Base-by-base conservation (phyloP, 441 rosid genomes). In the Pelargonium myrrhifolium region DNA sequence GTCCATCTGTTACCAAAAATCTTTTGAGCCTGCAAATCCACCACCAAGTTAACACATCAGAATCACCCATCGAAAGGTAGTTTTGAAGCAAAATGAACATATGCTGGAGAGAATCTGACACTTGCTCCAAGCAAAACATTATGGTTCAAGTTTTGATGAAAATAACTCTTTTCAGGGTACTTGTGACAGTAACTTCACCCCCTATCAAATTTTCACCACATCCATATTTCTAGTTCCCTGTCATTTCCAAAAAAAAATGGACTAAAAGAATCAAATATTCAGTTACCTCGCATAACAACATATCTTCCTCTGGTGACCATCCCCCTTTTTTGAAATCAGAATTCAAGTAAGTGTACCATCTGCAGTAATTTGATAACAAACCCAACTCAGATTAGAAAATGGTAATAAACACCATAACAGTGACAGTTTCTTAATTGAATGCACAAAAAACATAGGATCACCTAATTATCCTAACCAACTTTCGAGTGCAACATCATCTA, bases 301-400 rank as follows among this genome's bases (percentile, higher is more conserved):
- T 69, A 73, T 94, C 99, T 86, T 94, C 99, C 76, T 91, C 97
- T 10, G 96, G 97, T 42, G 99, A 87, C 99, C 99, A 94, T 64
- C 96, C 56, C 96, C 99, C 99, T 74, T 93, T 94, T 84, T 91
- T 94, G 90, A 94, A 94, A 80, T 94, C 97, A 61, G 97, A 88
- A 78, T 89, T 94, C 68, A 94, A 77, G 69, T 94, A 94, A 64
- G 99, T 91, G 72, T 86, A 91, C 99, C 99, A 94, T 83, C 99
- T 94, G 79, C 72, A 76, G 10, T 14, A 64, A 58, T 53, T 53
- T 53, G 59, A 18, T 53, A 7, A 49, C 59, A 53, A 18, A 53
- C 24, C 22, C 59, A 53, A 53, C 22, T 53, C 59, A 53, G 59
- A 17, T 0, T 6, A 53, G 10, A 53, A 53, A 53, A 0, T 0